Evolutionary conservation across 192 early-diverging fungal species (phyloP), one percentile per base, ranked within the genome.

Genomic region (Rhizophagus clarus): DNA sequence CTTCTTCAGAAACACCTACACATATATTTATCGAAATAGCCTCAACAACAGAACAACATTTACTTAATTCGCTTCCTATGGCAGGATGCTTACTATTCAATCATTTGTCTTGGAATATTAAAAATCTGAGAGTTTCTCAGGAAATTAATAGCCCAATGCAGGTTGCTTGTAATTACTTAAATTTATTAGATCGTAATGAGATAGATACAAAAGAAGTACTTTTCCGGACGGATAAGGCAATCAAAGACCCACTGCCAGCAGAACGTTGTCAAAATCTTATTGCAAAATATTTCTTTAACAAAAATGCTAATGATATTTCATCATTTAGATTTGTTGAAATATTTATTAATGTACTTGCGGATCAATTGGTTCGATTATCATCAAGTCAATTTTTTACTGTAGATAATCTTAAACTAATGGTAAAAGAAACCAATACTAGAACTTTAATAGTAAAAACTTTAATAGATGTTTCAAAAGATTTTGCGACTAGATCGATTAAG

Each of bases 331-430:
- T 81, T 37, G 12, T 81, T 9, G 76, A 81, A 45, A 77, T 81
- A 10, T 81, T 81, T 69, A 29, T 81, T 69, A 75, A 56, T 56
- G 80, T 81, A 4, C 45, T 81, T 47, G 80, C 80, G 6, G 76
- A 81, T 61, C 80, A 81, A 69, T 78, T 81, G 66, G 61, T 81
- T n/a, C 34, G 80, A 62, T 68, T 81, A 34, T 77, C 80, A 7
- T 61, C 64, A 68, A 77, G 80, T 63, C 37, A 76, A 28, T 81
- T 40, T 45, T 81, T 81, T 29, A 37, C 22, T 4, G 75, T 81
- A 8, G 64, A 77, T 34, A 81, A 81, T 77, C 9, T 81, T 14
- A 47, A 31, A 40, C 37, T 80, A 24, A 80, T 80, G 79, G 26
- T 71, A n/a, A 26, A 60, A 28, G 64, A 80, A 40, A 49, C 9